A percentile compares a stretch with the other conserved stretches of the same genome.
phyloP scores from a whole-genome alignment of 2,329 filamentous ascomycete genomes.

The Lasiodiplodia hormozganensis region DNA sequence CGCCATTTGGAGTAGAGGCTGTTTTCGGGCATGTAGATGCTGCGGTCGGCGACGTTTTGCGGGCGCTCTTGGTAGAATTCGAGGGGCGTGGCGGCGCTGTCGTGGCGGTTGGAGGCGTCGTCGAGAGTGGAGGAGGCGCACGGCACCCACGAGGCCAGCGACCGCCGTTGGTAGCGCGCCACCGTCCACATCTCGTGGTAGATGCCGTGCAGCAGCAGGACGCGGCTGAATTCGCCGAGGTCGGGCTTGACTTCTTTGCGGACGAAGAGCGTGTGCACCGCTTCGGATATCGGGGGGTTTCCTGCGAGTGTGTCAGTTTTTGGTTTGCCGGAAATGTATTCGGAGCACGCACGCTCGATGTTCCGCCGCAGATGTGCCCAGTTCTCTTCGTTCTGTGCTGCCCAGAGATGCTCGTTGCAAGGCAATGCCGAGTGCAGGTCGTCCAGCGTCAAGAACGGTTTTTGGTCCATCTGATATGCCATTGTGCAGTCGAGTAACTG shows the following conservation, averaged over 20 bases:
- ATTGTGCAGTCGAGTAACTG: conserved; percentile 8
- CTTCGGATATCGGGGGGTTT: conserved; percentile 47
- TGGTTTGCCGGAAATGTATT: no score
- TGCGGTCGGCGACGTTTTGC: conserved; percentile 35
- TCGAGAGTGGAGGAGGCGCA: conserved; percentile 33
- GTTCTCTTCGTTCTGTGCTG: conserved; percentile 33
- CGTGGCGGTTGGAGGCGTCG: conserved; percentile 11
- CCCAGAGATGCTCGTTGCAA: conserved; percentile 37
- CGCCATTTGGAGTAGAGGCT: conserved; percentile 58
- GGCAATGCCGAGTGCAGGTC: conserved; percentile 23
- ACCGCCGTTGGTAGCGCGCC: conserved; percentile 52
- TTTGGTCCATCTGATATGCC: conserved; percentile 30
- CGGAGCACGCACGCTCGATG: conserved; percentile 1
- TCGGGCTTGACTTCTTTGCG: conserved; percentile 55
- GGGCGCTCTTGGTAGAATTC: conserved; percentile 41
- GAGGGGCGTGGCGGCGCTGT: background rate
- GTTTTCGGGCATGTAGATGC: conserved; percentile 48
- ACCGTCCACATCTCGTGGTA: conserved; percentile 60
- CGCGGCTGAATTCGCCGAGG: conserved; percentile 58
- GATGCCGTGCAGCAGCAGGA: conserved; percentile 58
- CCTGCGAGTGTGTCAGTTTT: background rate
- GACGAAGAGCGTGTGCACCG: conserved; percentile 56
- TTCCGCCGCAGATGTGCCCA: conserved; percentile 32
- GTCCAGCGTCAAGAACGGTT: conserved; percentile 20
- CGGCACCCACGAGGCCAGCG: conserved; percentile 49